These are phyloP conservation scores for Backusella macrospora DNA, from an alignment of 192 early-diverging fungal species.

Conservation along the genomic window DNA sequence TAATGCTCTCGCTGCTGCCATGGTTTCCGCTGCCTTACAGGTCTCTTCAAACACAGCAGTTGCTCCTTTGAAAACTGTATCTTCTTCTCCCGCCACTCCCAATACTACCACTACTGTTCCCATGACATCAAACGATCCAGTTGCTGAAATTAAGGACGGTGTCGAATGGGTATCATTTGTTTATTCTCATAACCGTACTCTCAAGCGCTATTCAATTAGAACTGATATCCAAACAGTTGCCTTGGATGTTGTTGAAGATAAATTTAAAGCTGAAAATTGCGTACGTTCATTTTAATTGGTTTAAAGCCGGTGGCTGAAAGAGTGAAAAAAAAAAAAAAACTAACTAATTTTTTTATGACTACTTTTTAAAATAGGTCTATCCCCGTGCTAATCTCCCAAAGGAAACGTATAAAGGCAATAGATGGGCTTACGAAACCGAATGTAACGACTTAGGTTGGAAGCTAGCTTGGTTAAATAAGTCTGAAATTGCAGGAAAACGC, in stretches of 20 bases:
- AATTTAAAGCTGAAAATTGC: conserved; percentile 77
- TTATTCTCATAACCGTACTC: conserved; percentile 69
- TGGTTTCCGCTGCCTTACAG: conserved; percentile 15
- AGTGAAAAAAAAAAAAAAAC: conserved; percentile 5
- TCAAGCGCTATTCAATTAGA: conserved; percentile 64
- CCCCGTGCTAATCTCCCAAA: conserved; percentile 72
- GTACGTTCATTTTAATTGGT: conserved; percentile 44
- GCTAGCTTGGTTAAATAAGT: conserved; percentile 75
- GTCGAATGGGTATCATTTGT: conserved; percentile 69
- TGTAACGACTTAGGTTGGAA: conserved; percentile 90
- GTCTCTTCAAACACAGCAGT: conserved; percentile 7
- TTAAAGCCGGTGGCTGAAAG: background rate
- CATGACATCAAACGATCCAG: conserved; percentile 28
- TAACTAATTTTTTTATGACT: conserved; percentile 16
- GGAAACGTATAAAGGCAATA: conserved; percentile 71
- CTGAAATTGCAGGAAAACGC: conserved; percentile 63
- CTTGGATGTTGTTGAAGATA: conserved; percentile 46
- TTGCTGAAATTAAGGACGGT: conserved; percentile 47
- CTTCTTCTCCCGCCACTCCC: background rate
- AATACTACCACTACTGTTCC: background rate
- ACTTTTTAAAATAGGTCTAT: conserved; percentile 51
- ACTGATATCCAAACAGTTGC: conserved; percentile 72
- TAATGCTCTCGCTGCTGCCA: conserved; percentile 26
- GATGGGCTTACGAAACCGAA: conserved; percentile 83
- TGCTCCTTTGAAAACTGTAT: background rate